Evolutionary conservation across 345 rosid genomes (phyloP).

Genomic region (Citrus trifoliata): DNA sequence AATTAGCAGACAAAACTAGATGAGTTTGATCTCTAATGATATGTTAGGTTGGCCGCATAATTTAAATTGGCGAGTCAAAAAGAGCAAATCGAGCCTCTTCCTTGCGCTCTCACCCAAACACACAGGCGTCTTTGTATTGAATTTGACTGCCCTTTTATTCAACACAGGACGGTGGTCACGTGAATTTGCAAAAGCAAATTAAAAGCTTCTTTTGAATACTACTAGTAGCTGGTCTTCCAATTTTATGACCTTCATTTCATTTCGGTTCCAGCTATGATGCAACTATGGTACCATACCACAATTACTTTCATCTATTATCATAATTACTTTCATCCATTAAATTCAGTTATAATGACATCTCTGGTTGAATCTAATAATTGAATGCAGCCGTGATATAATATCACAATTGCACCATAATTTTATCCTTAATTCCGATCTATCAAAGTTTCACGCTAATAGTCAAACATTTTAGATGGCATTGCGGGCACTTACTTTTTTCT

Average conservation of each 20-base stretch:
- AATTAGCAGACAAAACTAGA: not conserved
- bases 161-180: slow-evolving; percentile 1
- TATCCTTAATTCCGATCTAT: too few relatives aligned
- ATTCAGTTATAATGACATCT: rapidly evolving
- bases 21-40: not conserved
- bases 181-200: not conserved
- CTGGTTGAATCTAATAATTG: rapidly evolving
- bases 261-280: rapidly evolving
- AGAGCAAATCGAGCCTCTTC: not conserved
- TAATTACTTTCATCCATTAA: rapidly evolving
- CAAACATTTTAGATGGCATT: not conserved
- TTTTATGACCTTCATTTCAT: not conserved
- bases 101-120: not conserved
- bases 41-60: slow-evolving; percentile 11
- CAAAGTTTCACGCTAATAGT: not conserved
- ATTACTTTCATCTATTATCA: rapidly evolving
- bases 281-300: rapidly evolving
- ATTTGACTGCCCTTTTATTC: not conserved
- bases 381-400: rapidly evolving
- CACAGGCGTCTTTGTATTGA: not conserved
- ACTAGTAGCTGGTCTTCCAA: not conserved
- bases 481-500: not conserved
- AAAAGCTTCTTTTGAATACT: not conserved
- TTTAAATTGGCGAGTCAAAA: slow-evolving; percentile 17
- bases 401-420: too few relatives aligned